Conservation (phyloP, 2,329 filamentous ascomycete genomes). For the Pestalotiopsis sp. region DNA sequence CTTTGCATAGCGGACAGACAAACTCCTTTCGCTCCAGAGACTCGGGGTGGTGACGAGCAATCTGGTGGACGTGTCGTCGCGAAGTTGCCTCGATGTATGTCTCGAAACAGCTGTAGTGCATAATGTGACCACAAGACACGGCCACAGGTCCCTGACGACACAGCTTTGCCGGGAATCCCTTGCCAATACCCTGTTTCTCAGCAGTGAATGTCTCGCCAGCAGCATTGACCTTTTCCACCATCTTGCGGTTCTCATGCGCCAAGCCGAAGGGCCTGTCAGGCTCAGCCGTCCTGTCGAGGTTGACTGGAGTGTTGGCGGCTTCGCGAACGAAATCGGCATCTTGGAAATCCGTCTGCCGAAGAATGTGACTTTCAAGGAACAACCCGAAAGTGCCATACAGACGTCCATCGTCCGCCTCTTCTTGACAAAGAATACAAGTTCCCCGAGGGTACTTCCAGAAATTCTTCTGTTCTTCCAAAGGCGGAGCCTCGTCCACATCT, state of each 20-base stretch:
- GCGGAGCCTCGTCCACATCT: conserved; percentile 61
- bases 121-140: conserved; percentile 94
- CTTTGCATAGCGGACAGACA: conserved; percentile 95
- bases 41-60: conserved; percentile 92
- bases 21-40: conserved; percentile 80
- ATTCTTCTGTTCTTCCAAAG: conserved; percentile 69
- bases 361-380: conserved; percentile 80
- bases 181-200: conserved; percentile 83
- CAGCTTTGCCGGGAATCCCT: conserved; percentile 76
- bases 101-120: conserved; percentile 97
- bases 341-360: conserved; percentile 82
- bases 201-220: conserved; percentile 71
- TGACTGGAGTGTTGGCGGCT: conserved; percentile 75
- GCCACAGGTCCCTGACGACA: conserved; percentile 78
- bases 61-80: conserved; percentile 85
- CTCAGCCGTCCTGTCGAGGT: conserved; percentile 84
- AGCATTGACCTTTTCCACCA: conserved; percentile 74
- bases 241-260: conserved; percentile 80
- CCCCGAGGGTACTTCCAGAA: conserved; percentile 90
- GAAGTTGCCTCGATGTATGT: conserved; percentile 84
- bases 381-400: conserved; percentile 94
- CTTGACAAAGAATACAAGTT: conserved; percentile 94
- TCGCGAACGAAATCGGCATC: conserved; percentile 86
- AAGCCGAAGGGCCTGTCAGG: conserved; percentile 86
- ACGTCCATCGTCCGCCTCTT: conserved; percentile 86